Conservation (phyloP, 805 yeast species). For the Kodamaea hsintzibuensis region DNA sequence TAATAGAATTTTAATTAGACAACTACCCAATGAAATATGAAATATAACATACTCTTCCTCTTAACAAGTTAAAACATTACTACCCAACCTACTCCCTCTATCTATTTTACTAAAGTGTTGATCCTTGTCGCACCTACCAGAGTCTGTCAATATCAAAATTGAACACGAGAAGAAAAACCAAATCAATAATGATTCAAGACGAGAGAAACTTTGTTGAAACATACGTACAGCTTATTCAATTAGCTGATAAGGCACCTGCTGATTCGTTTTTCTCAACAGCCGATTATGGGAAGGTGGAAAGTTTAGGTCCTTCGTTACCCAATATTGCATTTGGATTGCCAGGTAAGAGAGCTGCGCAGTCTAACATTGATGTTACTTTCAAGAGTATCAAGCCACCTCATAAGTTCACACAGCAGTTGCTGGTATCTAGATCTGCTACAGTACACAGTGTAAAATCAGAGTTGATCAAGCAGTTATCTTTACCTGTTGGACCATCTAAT, state of each 20-base stretch:
- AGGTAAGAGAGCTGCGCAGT: constrained; percentile 5
- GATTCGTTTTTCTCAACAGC: constrained; percentile 34
- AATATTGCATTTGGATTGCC: constrained; percentile 39
- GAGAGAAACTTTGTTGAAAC: constrained; percentile 51
- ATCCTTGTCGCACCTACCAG: too few species aligned
- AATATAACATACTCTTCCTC: too few species aligned
- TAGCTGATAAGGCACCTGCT: constrained; percentile 40
- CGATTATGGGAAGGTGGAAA: constrained; percentile 28
- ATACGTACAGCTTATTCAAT: constrained; percentile 48
- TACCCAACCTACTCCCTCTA: too few species aligned
- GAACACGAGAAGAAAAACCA: not conserved
- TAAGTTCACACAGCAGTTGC: constrained; percentile 48
- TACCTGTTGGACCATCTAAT: constrained; percentile 36
- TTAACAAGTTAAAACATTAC: too few species aligned
- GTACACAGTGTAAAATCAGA: constrained; percentile 40
- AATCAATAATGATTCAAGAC: constrained; percentile 5
- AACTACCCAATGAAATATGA: too few species aligned
- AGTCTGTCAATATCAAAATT: not conserved
- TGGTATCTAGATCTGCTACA: constrained; percentile 26
- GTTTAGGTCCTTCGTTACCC: constrained; percentile 52
- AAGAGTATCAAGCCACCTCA: constrained; percentile 72
- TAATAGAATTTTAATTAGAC: too few species aligned
- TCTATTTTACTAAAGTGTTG: not conserved
- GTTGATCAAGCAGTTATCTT: constrained; percentile 27
- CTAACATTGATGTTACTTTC: constrained; percentile 33